Evolutionary conservation across 2,329 filamentous ascomycete species (phyloP).

Genomic region (Arthrobotrys sphaeroides): DNA sequence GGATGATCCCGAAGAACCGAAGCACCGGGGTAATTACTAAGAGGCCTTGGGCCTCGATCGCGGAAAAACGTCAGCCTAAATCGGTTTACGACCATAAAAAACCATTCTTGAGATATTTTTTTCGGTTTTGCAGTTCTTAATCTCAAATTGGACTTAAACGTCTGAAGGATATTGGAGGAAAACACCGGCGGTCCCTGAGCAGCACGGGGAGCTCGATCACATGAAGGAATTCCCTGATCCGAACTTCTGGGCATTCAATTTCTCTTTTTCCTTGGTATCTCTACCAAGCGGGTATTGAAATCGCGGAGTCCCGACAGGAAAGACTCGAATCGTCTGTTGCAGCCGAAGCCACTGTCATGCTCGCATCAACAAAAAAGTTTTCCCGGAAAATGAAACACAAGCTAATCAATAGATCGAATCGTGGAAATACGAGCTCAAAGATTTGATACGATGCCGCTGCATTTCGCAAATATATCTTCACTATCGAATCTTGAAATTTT

Average conservation of each 20-base stretch:
- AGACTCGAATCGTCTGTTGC: neutral
- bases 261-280: neutral
- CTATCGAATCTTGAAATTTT: neutral
- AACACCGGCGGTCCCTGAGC: neutral
- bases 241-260: neutral
- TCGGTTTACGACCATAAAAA: neutral
- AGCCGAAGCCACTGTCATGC: neutral
- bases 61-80: conserved; percentile 5
- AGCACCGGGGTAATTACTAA: conserved; percentile 9
- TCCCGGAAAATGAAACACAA: neutral
- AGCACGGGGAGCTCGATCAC: conserved; percentile 4
- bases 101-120: conserved; percentile 5
- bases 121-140: neutral
- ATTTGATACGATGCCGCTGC: neutral
- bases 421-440: neutral
- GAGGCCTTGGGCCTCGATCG: conserved; percentile 5
- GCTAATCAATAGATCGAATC: neutral
- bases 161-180: neutral
- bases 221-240: conserved; percentile 1
- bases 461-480: conserved; percentile 12
- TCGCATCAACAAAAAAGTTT: neutral
- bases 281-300: neutral
- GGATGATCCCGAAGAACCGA: conserved; percentile 21
- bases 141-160: conserved; percentile 5
- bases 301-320: conserved; percentile 1